Evolutionary conservation across 2,329 filamentous ascomycete species (phyloP).

Genomic region (Coccinonectria pachysandricola): DNA sequence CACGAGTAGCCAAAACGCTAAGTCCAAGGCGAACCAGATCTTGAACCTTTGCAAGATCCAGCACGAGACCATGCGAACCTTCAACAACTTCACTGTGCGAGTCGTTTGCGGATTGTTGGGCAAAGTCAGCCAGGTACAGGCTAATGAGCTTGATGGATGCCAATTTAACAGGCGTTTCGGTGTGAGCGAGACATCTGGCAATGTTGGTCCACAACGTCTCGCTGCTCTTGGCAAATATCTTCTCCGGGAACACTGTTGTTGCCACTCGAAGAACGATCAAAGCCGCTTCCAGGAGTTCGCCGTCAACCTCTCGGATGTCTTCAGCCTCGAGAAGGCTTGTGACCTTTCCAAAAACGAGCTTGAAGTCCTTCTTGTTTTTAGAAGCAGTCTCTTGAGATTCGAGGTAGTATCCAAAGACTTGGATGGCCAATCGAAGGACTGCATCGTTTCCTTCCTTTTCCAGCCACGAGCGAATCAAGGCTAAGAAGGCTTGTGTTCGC

Average conservation of each 20-base stretch:
- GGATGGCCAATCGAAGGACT: constrained; percentile 63
- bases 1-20: constrained; percentile 47
- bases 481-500: constrained; percentile 58
- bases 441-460: constrained; percentile 62
- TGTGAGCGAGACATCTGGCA: constrained; percentile 59
- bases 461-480: constrained; percentile 64
- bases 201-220: constrained; percentile 62
- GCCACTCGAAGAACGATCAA: constrained; percentile 61
- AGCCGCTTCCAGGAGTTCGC: constrained; percentile 64
- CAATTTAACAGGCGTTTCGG: constrained; percentile 65
- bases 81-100: constrained; percentile 44
- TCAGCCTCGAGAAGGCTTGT: constrained; percentile 43
- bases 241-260: constrained; percentile 53
- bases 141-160: constrained; percentile 65
- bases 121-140: constrained; percentile 72
- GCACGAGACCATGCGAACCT: constrained; percentile 60
- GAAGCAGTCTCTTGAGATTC: constrained; percentile 50
- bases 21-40: constrained; percentile 43
- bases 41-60: constrained; percentile 55
- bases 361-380: constrained; percentile 58
- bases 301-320: constrained; percentile 44
- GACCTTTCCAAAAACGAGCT: constrained; percentile 47
- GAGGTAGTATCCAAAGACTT: constrained; percentile 76
- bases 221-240: constrained; percentile 49
- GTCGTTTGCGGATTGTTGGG: constrained; percentile 45